Base-by-base conservation (phyloP, 208 protist species). In the Trypanosoma caninum region DNA sequence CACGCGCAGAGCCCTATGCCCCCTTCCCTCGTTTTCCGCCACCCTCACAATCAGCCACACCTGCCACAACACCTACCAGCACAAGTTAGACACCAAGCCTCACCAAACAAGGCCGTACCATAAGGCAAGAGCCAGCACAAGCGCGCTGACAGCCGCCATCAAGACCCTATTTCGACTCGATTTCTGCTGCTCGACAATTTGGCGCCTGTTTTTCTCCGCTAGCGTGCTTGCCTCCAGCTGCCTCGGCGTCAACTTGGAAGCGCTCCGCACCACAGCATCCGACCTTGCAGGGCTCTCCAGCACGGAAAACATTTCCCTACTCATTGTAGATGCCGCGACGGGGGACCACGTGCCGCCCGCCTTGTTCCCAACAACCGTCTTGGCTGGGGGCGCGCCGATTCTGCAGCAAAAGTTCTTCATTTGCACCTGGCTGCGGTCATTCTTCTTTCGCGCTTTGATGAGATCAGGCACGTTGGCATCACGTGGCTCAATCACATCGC, bases 361-460 rank as follows among this genome's bases (percentile, higher is more conserved):
- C n/a, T 10, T 11, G 1, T 28, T 53, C 27, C 18, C 47, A 20
- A 16, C 3, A 8, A 8, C 28, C n/a, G 42, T 52, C 65, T 4
- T 13, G 28, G 45, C 72, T 3, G 35, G 33, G 2, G 40, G 13
- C 20, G 72, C 46, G 42, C 84, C 40, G 23, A 89, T 44, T 8
- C 54, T 60, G n/a, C 74, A 82, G 42, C 67, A 69, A 9, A 87
- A 48, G 34, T 72, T 69, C 69, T 86, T 87, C 52, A 75, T 69
- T 28, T 74, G 61, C 22, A 90, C 82, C 14, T 58, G 59, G 7
- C 51, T 54, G 6, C 70, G 41, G 48, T 85, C 71, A 2, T 47
- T 69, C 38, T 63, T 59, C 56, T 89, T 89, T 53, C 79, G 80
- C 20, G 76, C 74, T 59, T 90, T 83, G 50, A 93, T 79, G 45